Evolutionary conservation across 768 basidiomycete species (phyloP).

Genomic region (Crucibulum laeve): DNA sequence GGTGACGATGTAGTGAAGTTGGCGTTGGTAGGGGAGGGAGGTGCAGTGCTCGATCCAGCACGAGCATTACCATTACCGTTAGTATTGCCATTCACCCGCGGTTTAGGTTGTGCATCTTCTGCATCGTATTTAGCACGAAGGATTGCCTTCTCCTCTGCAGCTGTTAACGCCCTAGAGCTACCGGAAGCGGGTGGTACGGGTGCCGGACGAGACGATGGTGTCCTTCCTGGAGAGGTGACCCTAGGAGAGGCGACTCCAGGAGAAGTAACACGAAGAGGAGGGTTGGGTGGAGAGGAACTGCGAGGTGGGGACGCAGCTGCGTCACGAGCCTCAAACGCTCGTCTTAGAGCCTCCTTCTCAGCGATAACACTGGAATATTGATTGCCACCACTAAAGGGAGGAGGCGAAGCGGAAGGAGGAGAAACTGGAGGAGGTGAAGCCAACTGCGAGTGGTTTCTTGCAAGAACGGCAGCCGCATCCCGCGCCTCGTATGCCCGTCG

Average conservation of each 20-base stretch:
- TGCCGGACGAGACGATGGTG: conserved; percentile 29
- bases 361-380: conserved; percentile 26
- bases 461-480: conserved; percentile 47
- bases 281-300: conserved; percentile 14
- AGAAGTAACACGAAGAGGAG: conserved; percentile 16
- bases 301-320: conserved; percentile 16
- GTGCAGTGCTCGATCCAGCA: conserved; percentile 8
- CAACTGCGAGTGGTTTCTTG: conserved; percentile 15
- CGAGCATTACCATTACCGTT: conserved; percentile 7
- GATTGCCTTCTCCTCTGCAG: conserved; percentile 77
- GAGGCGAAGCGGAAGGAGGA: conserved; percentile 19
- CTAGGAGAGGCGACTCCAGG: no score
- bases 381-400: conserved; percentile 5
- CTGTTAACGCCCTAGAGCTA: conserved; percentile 41
- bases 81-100: conserved; percentile 19
- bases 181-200: conserved; percentile 19
- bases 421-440: conserved; percentile 13
- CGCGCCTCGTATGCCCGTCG: conserved; percentile 61
- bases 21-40: conserved; percentile 7
- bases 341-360: conserved; percentile 55
- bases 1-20: conserved; percentile 14
- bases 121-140: conserved; percentile 61
- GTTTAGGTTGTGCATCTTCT: conserved; percentile 32
- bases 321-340: conserved; percentile 56
- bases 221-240: conserved; percentile 11